Evolutionary conservation across 106 monocot species (phyloP), one percentile per base, ranked within the genome.

Genomic region (Allium sativum): DNA sequence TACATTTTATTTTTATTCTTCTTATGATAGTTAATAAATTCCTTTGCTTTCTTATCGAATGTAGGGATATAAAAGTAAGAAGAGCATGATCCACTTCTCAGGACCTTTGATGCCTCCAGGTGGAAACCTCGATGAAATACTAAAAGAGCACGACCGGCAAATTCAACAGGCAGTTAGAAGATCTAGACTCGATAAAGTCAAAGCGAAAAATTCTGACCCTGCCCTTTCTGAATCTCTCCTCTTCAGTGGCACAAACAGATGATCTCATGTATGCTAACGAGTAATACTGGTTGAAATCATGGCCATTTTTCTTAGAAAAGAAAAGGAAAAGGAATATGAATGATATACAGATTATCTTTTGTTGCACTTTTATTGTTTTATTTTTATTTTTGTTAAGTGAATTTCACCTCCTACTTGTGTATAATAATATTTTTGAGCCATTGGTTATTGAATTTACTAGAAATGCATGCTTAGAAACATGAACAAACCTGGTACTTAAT

Each of bases 141-240:
- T 94, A 43, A 89, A 83, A 74, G 93, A 94, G 69, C 89, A 94
- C 53, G 93, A 94, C 47, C 71, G 81, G 66, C 93, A 79, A 52
- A 83, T 89, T 51, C 86, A 89, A 70, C 81, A 83, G 40, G 93
- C 83, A 14, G 89, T 89, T 12, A 72, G 93, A 46, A 85, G 74
- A 62, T 82, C 93, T 1, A 77, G 74, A 22, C 45, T 77, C 43
- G 86, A 85, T 61, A 89, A 73, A 62, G 70, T 66, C 41, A 81
- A 73, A 52, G 72, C 45, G 48, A 79, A 62, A 59, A 62, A 66
- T 21, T 21, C 46, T 6, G 40, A 64, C 1, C 45, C 62, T 7
- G 62, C 46, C 21, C 62, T 62, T 18, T 64, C 50, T 16, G 64
- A 64, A 48, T 8, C 64, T 44, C 64, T 64, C n/a, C 64, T 51